Evolutionary conservation across 2,329 filamentous ascomycete genomes (phyloP), one percentile per base, ranked within the genome.

Genomic region (Alternaria triticimaculans): DNA sequence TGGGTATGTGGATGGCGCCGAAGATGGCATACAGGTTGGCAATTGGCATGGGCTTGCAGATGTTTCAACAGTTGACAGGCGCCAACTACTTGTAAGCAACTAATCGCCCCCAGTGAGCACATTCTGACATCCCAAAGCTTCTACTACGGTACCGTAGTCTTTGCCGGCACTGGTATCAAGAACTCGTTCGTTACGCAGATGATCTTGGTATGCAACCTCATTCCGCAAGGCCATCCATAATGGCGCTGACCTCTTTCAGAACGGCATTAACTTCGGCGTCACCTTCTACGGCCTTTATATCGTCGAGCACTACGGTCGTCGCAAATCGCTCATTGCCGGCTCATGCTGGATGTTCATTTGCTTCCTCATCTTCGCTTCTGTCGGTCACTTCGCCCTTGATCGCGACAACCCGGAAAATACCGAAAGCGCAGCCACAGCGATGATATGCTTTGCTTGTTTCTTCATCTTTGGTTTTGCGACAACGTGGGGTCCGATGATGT

Each of bases 391-490:
- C 63, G 63, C 71, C 3, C 75, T 83, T 7, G 71, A 82, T 57
- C 76, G 74, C 25, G 57, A 63, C 2, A 65, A 69, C 9, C 78
- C 80, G 0, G 58, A 68, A 12, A 73, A 48, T 65, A 77, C 64
- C 72, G 78, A 50, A 67, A 75, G 46, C n/a, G 62, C 12, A 78
- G 86, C 25, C 14, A 81, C 84, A 12, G 85, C 85, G 37, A 86
- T 91, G 67, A 89, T 92, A 46, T 85, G 88, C 64, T 91, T 91
- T 76, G 88, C 89, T 0, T 90, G 89, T 72, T 82, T 92, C 59
- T 90, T 90, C 74, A 89, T 90, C 67, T 82, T 88, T 1, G 87
- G 84, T 2, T 91, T 89, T 64, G 89, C 89, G 7, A 89, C 87
- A 0, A 90, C 89, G 2, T 92, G 89, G 89, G 89, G 89, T 26